These are phyloP conservation scores for Plenodomus lindquistii DNA, from an alignment of 2,329 filamentous ascomycete species.

Conservation along the genomic window DNA sequence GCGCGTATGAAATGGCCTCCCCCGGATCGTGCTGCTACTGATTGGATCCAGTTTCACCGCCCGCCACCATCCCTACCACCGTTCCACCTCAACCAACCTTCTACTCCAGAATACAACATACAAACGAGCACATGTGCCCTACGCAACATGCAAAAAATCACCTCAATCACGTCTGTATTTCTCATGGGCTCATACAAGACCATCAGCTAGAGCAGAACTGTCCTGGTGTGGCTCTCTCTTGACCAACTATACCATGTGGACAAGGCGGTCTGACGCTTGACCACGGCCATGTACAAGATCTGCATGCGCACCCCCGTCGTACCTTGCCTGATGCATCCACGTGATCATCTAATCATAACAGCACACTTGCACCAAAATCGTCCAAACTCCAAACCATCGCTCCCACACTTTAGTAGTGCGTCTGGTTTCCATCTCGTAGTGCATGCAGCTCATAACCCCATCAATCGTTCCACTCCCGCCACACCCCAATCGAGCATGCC, in stretches of 20 bases:
- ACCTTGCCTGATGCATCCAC: neutral
- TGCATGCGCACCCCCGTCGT: no score
- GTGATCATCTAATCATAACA: neutral
- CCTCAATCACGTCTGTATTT: no score
- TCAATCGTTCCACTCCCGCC: slow-evolving; percentile 50
- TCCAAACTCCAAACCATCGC: neutral
- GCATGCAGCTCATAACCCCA: neutral
- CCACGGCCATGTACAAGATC: no score
- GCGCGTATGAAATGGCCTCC: slow-evolving; percentile 23
- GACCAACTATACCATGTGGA: no score
- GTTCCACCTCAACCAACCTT: slow-evolving; percentile 10
- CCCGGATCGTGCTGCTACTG: slow-evolving; percentile 29
- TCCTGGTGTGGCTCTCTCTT: no score
- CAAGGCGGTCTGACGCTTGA: no score
- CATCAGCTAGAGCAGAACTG: no score
- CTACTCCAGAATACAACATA: neutral
- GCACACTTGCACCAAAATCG: neutral
- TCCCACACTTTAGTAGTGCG: neutral
- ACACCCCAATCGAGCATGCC: slow-evolving; percentile 50
- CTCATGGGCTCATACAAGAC: no score
- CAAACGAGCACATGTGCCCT: neutral
- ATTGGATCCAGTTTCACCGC: slow-evolving; percentile 33
- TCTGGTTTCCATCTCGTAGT: neutral
- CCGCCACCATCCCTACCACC: slow-evolving; percentile 17
- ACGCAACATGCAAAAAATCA: neutral